These are phyloP conservation scores for Nitzschia palea DNA, from an alignment of 108 stramenopile species.

Conservation along the genomic window DNA sequence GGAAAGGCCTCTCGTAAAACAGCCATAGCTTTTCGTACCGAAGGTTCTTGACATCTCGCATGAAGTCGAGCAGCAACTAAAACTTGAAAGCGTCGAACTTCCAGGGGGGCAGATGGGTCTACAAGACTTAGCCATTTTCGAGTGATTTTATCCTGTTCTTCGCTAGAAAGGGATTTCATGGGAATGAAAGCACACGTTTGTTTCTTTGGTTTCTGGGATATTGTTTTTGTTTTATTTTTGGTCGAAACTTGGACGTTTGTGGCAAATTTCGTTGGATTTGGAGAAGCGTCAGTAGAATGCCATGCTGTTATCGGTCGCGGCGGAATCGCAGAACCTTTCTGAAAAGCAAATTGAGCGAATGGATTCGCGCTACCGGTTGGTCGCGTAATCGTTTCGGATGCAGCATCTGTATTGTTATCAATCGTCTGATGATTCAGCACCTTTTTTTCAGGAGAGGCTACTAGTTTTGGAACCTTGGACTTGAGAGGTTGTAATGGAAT, in stretches of 20 bases:
- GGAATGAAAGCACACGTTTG: neutral
- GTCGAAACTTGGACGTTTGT: neutral
- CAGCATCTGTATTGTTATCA: too few relatives aligned
- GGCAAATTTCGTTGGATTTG: neutral
- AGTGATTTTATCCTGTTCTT: conserved; percentile 33
- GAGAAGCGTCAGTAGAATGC: neutral
- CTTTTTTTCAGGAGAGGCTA: neutral
- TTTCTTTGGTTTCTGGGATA: neutral
- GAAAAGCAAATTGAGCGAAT: conserved; percentile 54
- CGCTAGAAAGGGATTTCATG: neutral
- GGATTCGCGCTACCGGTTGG: too few relatives aligned
- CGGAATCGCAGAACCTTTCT: neutral
- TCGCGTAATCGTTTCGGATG: too few relatives aligned
- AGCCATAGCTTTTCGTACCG: conserved; percentile 58
- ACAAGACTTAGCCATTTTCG: conserved; percentile 67
- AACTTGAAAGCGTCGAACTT: conserved; percentile 62
- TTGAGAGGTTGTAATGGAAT: too few relatives aligned
- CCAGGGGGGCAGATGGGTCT: conserved; percentile 45
- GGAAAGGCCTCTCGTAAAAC: conserved; percentile 37
- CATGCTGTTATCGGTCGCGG: neutral
- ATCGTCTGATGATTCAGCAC: too few relatives aligned
- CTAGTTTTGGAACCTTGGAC: too few relatives aligned
- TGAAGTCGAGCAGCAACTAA: conserved; percentile 69
- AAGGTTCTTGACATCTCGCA: conserved; percentile 63
- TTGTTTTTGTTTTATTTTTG: neutral